phyloP scores from a whole-genome alignment of 208 protist species.

The Trichomonas tenax region DNA sequence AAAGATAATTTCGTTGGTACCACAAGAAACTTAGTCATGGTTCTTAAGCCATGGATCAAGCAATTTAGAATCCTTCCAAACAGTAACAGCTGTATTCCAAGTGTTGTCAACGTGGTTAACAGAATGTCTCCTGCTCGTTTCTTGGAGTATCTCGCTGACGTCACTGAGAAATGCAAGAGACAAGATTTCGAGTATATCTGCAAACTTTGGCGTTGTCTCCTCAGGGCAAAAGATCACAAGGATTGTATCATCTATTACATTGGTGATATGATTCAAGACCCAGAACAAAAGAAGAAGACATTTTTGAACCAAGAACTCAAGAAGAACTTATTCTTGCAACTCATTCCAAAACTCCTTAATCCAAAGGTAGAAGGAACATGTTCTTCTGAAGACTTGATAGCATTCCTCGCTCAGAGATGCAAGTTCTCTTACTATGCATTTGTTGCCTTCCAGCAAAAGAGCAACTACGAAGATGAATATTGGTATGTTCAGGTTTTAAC shows the following conservation, averaged over 20 bases:
- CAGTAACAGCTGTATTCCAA: not conserved
- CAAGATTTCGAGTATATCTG: not conserved
- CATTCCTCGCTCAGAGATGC: not conserved
- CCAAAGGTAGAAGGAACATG: not conserved
- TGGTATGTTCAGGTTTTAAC: not conserved
- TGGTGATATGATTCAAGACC: not conserved
- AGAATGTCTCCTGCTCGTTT: not conserved
- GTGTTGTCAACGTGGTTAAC: no score
- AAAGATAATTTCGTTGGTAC: not conserved
- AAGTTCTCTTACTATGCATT: conserved; percentile 4
- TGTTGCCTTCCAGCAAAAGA: not conserved
- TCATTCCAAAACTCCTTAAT: not conserved
- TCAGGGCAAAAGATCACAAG: not conserved
- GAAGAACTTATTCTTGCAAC: not conserved
- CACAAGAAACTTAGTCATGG: not conserved
- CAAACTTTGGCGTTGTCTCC: not conserved
- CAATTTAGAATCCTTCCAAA: not conserved
- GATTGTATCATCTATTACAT: not conserved
- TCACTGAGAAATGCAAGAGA: not conserved
- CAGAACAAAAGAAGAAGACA: not conserved
- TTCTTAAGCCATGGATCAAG: not conserved
- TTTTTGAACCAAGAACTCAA: not conserved
- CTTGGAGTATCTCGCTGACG: not conserved
- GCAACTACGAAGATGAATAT: not conserved
- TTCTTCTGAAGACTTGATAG: not conserved